Conservation (phyloP, 768 basidiomycete genomes). For the Podaxis rugospora region DNA sequence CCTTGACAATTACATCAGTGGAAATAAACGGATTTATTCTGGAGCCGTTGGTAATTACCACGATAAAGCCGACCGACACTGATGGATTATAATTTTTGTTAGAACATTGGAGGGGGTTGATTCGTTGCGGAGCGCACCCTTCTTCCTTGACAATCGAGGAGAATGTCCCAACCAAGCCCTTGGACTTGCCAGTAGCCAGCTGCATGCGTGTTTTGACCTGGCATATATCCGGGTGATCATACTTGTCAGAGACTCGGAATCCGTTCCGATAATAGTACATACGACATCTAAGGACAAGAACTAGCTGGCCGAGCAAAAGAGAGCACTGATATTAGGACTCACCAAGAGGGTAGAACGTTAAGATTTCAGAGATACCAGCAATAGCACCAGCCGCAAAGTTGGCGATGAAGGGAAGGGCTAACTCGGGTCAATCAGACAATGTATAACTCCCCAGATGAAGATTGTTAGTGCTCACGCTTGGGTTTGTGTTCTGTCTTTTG, state of each 20-base stretch:
- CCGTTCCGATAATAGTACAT: conserved; percentile 28
- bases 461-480: conserved; percentile 20
- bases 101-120: background rate
- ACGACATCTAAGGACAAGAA: conserved; percentile 67
- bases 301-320: background rate
- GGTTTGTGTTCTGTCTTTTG: conserved; percentile 23
- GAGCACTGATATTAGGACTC: conserved; percentile 22
- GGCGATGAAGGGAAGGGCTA: conserved; percentile 81
- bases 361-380: conserved; percentile 82
- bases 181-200: conserved; percentile 78
- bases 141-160: conserved; percentile 81
- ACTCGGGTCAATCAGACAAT: conserved; percentile 1
- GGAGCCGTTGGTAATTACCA: conserved; percentile 40
- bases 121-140: conserved; percentile 54
- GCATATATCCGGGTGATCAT: background rate
- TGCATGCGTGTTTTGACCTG: conserved; percentile 99
- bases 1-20: conserved; percentile 36
- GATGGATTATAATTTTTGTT: background rate
- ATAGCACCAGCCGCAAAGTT: conserved; percentile 96
- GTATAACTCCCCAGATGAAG: too few relatives aligned
- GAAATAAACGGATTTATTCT: conserved; percentile 1
- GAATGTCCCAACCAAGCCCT: conserved; percentile 82
- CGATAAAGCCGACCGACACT: conserved; percentile 85
- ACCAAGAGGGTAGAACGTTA: conserved; percentile 91
- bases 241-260: background rate